phyloP scores from a whole-genome alignment of 805 yeast species.

The Zygosaccharomyces siamensis region DNA sequence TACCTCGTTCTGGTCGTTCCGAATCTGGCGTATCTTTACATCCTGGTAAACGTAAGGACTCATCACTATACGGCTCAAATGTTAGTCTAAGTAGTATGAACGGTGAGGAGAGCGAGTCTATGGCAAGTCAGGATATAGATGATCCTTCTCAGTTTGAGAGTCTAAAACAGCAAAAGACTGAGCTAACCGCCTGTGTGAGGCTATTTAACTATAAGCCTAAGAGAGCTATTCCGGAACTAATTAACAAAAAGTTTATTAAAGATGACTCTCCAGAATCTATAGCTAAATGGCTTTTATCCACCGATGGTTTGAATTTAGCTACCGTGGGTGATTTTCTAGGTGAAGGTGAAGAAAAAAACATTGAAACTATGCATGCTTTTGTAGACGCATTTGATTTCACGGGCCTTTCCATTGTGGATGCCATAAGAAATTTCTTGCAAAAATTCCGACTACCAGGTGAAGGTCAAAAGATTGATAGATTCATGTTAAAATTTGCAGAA shows the following conservation, averaged over 20 bases:
- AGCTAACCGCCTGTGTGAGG: slow-evolving; percentile 68
- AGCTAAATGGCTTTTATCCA: slow-evolving; percentile 68
- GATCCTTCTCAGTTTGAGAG: slow-evolving; percentile 83
- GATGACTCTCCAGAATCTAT: slow-evolving; percentile 60
- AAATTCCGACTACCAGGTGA: slow-evolving; percentile 95
- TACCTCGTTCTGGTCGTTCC: slow-evolving; percentile 12
- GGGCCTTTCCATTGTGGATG: slow-evolving; percentile 68
- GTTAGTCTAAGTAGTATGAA: slow-evolving; percentile 9
- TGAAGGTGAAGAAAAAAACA: slow-evolving; percentile 73
- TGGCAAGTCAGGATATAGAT: slow-evolving; percentile 42
- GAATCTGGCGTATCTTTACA: slow-evolving; percentile 16
- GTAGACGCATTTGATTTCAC: slow-evolving; percentile 82
- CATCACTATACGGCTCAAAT: slow-evolving; percentile 11
- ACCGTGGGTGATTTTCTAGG: slow-evolving; percentile 89
- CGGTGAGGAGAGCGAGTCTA: slow-evolving; percentile 18
- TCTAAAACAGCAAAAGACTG: slow-evolving; percentile 76
- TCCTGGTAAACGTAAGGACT: slow-evolving; percentile 12
- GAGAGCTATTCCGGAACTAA: slow-evolving; percentile 62
- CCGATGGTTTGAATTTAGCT: slow-evolving; percentile 76
- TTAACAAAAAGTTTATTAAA: slow-evolving; percentile 58
- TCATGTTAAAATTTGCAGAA: slow-evolving; percentile 95
- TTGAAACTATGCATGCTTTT: slow-evolving; percentile 87
- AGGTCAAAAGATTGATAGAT: slow-evolving; percentile 94
- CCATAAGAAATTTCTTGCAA: slow-evolving; percentile 79
- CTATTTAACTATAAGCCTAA: slow-evolving; percentile 83